phyloP scores from a whole-genome alignment of 805 yeast genomes.

The Kluyveromyces aestuarii region DNA sequence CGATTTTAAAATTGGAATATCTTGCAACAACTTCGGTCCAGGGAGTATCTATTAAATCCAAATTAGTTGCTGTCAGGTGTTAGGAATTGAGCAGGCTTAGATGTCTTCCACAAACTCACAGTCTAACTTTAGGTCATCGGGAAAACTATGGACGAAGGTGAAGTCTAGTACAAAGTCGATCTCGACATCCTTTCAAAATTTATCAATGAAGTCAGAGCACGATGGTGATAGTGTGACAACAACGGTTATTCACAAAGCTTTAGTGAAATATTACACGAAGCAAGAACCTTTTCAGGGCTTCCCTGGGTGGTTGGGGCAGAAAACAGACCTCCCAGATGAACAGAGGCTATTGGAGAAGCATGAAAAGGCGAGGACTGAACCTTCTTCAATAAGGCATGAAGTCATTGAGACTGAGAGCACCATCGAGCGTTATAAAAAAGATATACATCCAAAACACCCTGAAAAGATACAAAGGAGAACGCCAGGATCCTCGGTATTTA shows the following conservation, averaged over 20 bases:
- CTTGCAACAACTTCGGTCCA: too few species aligned
- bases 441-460: not conserved
- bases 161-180: constrained; percentile 24
- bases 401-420: too few species aligned
- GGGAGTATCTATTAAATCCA: too few species aligned
- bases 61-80: too few species aligned
- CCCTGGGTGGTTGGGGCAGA: constrained; percentile 31
- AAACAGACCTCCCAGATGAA: constrained; percentile 26
- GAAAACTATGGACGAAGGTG: constrained; percentile 24
- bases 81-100: not conserved
- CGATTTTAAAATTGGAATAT: too few species aligned
- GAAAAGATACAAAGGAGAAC: not conserved
- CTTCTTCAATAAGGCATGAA: not conserved
- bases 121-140: not conserved
- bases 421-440: not conserved
- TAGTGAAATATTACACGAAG: constrained; percentile 32
- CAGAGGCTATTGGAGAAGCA: constrained; percentile 24
- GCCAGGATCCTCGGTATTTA: constrained; percentile 1
- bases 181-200: constrained; percentile 20
- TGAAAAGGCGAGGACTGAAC: constrained; percentile 2
- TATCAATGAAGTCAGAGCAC: constrained; percentile 27
- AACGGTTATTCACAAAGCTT: constrained; percentile 37
- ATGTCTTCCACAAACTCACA: not conserved
- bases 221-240: constrained; percentile 36
- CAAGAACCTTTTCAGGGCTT: constrained; percentile 28